Conservation (phyloP, 768 basidiomycete genomes). For the Russula foetens region DNA sequence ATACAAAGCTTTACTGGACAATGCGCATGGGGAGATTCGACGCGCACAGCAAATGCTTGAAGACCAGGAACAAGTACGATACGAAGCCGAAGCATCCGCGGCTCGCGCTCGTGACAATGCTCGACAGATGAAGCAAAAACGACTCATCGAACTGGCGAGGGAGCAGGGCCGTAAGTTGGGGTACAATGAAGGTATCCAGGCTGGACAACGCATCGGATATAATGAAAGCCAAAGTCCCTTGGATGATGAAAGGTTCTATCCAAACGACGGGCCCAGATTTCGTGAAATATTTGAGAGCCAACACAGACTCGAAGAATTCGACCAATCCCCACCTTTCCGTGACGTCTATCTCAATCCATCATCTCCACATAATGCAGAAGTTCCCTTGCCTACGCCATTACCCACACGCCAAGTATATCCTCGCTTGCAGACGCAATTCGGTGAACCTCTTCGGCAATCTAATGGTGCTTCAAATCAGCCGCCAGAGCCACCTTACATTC, state of each 20-base stretch:
- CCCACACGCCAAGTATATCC: background rate
- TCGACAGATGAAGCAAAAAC: slow-evolving; percentile 36
- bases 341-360: background rate
- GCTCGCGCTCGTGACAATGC: slow-evolving; percentile 38
- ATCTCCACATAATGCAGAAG: background rate
- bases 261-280: slow-evolving; percentile 2
- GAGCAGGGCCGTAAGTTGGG: slow-evolving; percentile 38
- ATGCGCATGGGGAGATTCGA: slow-evolving; percentile 37
- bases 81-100: slow-evolving; percentile 39
- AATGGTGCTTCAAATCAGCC: background rate
- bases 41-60: slow-evolving; percentile 37
- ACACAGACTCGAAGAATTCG: slow-evolving; percentile 7
- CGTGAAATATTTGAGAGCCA: slow-evolving; percentile 7
- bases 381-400: background rate
- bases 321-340: slow-evolving; percentile 1
- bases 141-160: slow-evolving; percentile 32
- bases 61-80: slow-evolving; percentile 34
- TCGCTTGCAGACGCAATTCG: background rate
- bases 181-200: slow-evolving; percentile 33
- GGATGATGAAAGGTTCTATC: background rate
- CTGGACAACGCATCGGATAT: slow-evolving; percentile 18
- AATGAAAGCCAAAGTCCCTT: slow-evolving; percentile 3
- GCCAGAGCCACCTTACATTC: background rate
- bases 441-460: background rate
- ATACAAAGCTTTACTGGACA: slow-evolving; percentile 39